These are phyloP conservation scores for Synchytrium microbalum DNA, from an alignment of 371 early-diverging fungal genomes.

Conservation along the genomic window DNA sequence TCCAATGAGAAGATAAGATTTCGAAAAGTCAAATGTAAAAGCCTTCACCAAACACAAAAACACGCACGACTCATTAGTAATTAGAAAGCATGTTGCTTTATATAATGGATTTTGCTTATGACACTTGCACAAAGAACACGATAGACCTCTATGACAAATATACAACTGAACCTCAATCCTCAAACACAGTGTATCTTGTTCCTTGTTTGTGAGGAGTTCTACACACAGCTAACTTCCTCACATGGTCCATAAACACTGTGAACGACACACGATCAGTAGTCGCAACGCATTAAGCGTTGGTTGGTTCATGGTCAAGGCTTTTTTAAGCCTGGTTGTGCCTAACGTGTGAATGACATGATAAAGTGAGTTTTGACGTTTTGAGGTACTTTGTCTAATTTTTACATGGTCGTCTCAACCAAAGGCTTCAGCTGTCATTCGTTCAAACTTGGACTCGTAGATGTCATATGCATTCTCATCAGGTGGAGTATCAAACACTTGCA, in stretches of 20 bases:
- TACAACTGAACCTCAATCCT: too few species aligned
- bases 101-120: too few species aligned
- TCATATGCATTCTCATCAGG: conserved; percentile 99
- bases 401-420: too few species aligned
- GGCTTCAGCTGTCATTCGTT: too few species aligned
- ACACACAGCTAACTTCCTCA: conserved; percentile 75
- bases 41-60: too few species aligned
- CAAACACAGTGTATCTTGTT: too few species aligned
- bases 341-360: conserved; percentile 63
- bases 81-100: too few species aligned
- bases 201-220: background rate
- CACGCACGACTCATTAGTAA: too few species aligned
- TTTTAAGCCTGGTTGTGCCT: conserved; percentile 90
- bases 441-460: conserved; percentile 32
- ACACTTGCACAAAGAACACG: too few species aligned
- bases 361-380: conserved; percentile 9
- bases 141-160: too few species aligned
- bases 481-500: conserved; percentile 98
- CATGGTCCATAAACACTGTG: conserved; percentile 94
- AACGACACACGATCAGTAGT: conserved; percentile 96
- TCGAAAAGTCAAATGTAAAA: too few species aligned
- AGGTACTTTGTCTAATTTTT: background rate
- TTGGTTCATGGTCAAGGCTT: conserved; percentile 98
- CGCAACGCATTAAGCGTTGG: conserved; percentile 95
- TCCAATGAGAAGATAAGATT: too few species aligned